Base-by-base conservation (phyloP, 176 grass and related monocot species). In the Oryza nivara region DNA sequence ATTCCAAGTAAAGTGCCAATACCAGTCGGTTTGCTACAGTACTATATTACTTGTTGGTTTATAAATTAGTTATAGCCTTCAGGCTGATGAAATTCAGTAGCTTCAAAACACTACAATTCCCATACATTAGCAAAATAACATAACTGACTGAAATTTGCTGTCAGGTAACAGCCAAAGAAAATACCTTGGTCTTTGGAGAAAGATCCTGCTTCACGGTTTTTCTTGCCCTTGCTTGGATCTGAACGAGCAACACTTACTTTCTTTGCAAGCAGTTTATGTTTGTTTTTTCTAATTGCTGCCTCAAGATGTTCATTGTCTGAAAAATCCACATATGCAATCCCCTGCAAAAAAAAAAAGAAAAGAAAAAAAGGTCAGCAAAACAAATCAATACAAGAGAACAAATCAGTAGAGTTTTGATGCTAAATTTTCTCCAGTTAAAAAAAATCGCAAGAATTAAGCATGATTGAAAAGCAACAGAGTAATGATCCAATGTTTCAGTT, bases 261-360 rank as follows among this genome's bases (percentile, higher is more conserved):
- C 70, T 88, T 89, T 73, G 78, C 92, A 44, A 95, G 88, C 70
- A 96, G 47, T 60, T 75, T 90, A 61, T 89, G 89, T 83, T 71
- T 99, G 91, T 92, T 96, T 86, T 99, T 99, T 63, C 68, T 80
- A 88, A 99, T 81, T 20, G 96, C 96, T 72, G 93, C 80, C 51
- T 94, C 86, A 74, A 99, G 93, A 90, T 94, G 96, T 48, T 94
- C 68, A 19, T 94, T 88, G 68, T 94, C 91, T 78, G 72, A 90
- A 91, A 96, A 99, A 77, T 99, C 96, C 71, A 99, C 93, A 89
- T 99, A 99, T 19, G 96, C 96, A 71, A 96, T 82, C 4, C 96
- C 96, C 93, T 99, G 86, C 11, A 75, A 77, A 89, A 89, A 83
- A 38, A 22, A 71, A 38, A 77, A 89, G 74, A 36, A 30, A 71